Percentiles rank a stretch among this genome's conserved stretches.
Conservation (phyloP, 2,329 filamentous ascomycete genomes). For the Fusarium sp. region DNA sequence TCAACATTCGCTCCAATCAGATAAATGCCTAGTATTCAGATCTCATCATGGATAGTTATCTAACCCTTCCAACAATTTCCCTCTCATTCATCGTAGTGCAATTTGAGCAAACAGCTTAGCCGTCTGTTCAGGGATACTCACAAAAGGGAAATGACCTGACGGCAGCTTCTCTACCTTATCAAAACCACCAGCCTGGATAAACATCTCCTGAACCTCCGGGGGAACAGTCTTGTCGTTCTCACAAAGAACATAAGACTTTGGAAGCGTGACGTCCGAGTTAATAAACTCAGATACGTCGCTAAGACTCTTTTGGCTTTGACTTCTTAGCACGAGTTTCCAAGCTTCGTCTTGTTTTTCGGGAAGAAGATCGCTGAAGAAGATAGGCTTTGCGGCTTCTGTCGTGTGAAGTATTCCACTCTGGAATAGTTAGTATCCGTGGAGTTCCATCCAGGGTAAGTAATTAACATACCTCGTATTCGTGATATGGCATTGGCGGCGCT, state of each 20-base stretch:
- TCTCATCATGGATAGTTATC: fast-evolving
- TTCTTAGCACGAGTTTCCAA: background rate
- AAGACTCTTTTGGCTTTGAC: background rate
- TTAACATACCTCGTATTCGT: background rate
- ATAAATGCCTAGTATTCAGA: fast-evolving
- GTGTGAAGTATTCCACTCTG: background rate
- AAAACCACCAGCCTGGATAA: background rate
- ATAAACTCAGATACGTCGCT: background rate
- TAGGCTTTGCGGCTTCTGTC: background rate
- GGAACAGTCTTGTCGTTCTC: background rate
- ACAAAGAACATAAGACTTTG: background rate
- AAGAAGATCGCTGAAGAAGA: background rate
- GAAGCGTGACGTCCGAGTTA: background rate
- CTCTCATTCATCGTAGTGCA: background rate
- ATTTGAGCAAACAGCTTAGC: background rate
- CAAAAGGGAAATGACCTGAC: background rate
- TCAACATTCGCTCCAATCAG: background rate
- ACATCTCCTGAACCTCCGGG: background rate
- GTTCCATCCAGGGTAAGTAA: fast-evolving
- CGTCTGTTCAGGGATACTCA: background rate
- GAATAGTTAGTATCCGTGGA: fast-evolving
- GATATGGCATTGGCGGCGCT: background rate
- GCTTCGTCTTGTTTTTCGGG: background rate
- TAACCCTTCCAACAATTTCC: fast-evolving
- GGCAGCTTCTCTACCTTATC: background rate